Conservation (phyloP, 2,329 filamentous ascomycete species). For the Monilinia fructicola region DNA sequence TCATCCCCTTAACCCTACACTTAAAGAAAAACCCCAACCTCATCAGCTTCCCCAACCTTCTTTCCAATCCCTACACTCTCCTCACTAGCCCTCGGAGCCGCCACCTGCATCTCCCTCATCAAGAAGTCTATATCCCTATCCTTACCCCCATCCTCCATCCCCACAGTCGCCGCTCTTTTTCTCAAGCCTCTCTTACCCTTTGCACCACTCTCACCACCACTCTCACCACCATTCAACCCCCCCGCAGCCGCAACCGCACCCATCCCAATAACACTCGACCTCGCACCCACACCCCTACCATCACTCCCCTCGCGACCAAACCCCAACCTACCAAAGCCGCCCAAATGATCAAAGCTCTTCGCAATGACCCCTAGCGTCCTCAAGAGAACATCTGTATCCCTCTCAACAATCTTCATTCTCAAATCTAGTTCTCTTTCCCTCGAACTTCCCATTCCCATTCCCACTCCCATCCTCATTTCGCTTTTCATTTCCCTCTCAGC, state of each 20-base stretch:
- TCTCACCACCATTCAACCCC: neutral
- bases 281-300: neutral
- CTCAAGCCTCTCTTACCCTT: neutral
- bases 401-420: constrained; percentile 32
- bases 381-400: constrained; percentile 33
- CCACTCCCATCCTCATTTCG: too few species aligned
- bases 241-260: neutral
- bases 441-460: constrained; percentile 24
- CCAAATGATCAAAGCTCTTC: constrained; percentile 9
- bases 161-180: neutral
- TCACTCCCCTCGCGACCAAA: neutral
- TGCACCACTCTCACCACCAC: neutral
- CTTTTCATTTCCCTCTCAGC: neutral
- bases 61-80: neutral
- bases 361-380: constrained; percentile 31
- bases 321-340: neutral
- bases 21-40: neutral
- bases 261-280: neutral
- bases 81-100: neutral
- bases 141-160: neutral
- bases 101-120: constrained; percentile 15
- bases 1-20: neutral
- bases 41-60: neutral
- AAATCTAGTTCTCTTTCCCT: constrained; percentile 33
- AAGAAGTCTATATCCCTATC: constrained; percentile 1